Conservation (phyloP, 2,329 filamentous ascomycete species). For the Penicillium hesseltinei region DNA sequence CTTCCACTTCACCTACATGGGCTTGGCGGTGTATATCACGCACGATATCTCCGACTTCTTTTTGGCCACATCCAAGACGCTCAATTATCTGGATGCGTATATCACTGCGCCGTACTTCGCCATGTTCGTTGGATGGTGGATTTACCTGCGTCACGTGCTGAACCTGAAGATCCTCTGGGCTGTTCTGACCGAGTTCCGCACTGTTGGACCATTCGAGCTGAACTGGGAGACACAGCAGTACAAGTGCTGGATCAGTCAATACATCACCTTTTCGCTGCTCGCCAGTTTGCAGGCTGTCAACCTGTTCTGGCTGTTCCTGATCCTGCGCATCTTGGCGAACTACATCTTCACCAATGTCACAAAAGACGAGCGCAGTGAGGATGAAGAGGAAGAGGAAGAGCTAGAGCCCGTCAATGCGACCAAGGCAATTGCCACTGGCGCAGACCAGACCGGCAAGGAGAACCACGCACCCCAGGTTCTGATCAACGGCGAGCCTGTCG, state of each 20-base stretch:
- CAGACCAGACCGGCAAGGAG: slow-evolving; percentile 28
- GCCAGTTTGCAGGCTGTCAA: slow-evolving; percentile 48
- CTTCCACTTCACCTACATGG: slow-evolving; percentile 96
- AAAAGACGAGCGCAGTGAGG: slow-evolving; percentile 47
- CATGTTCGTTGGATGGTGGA: slow-evolving; percentile 78
- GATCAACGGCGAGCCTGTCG: slow-evolving; percentile 40
- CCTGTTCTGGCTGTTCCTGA: slow-evolving; percentile 48
- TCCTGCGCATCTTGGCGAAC: slow-evolving; percentile 45
- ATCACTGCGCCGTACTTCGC: slow-evolving; percentile 82
- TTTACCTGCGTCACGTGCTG: slow-evolving; percentile 79
- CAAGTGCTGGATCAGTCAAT: slow-evolving; percentile 50
- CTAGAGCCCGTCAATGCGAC: slow-evolving; percentile 19
- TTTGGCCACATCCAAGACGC: slow-evolving; percentile 84
- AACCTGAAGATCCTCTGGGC: slow-evolving; percentile 50
- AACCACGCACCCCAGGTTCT: slow-evolving; percentile 37
- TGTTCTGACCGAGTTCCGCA: slow-evolving; percentile 47
- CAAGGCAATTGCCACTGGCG: slow-evolving; percentile 30
- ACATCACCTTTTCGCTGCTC: slow-evolving; percentile 47
- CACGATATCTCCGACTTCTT: slow-evolving; percentile 96
- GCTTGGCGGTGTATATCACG: slow-evolving; percentile 87
- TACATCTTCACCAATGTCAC: slow-evolving; percentile 41
- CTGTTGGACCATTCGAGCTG: slow-evolving; percentile 47
- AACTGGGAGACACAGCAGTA: slow-evolving; percentile 52
- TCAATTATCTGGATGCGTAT: slow-evolving; percentile 83
- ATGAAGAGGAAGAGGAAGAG: slow-evolving; percentile 45